Percentiles rank a stretch among this genome's conserved stretches.
phyloP scores from a whole-genome alignment of 2,329 filamentous ascomycete genomes.

The Ramularia endophylla region DNA sequence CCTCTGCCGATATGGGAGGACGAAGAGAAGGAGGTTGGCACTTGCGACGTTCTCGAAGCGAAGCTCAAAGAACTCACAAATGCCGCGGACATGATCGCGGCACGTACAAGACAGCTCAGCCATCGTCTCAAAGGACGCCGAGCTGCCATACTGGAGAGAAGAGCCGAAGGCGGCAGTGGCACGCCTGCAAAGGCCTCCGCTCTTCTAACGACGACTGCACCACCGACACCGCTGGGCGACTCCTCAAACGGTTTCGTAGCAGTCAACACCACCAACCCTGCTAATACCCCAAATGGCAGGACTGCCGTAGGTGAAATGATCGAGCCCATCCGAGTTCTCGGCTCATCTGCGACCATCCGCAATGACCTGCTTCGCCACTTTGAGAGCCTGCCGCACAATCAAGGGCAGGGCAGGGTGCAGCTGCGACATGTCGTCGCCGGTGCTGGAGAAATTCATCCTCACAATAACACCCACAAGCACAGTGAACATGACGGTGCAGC shows the following conservation, averaged over 20 bases:
- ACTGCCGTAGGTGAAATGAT: constrained; percentile 26
- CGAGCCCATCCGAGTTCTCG: constrained; percentile 13
- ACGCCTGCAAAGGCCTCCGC: constrained; percentile 31
- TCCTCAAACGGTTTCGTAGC: constrained; percentile 47
- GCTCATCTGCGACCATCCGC: constrained; percentile 50
- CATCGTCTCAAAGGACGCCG: constrained; percentile 71
- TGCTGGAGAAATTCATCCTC: constrained; percentile 3
- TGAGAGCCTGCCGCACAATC: constrained; percentile 52
- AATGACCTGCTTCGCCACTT: constrained; percentile 59
- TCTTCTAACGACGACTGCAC: constrained; percentile 27
- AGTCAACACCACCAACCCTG: constrained; percentile 41
- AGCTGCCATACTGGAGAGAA: constrained; percentile 63
- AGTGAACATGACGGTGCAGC: constrained; percentile 10
- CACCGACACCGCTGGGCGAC: constrained; percentile 15
- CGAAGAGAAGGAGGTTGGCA: constrained; percentile 77
- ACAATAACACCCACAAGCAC: constrained; percentile 3
- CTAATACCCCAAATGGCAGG: constrained; percentile 28
- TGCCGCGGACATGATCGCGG: constrained; percentile 67
- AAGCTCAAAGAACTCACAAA: constrained; percentile 72
- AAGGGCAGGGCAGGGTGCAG: constrained; percentile 24
- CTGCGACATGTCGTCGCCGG: constrained; percentile 19
- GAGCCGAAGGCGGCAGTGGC: constrained; percentile 38
- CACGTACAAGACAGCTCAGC: constrained; percentile 69
- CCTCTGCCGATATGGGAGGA: constrained; percentile 78
- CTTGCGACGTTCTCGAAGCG: constrained; percentile 75